phyloP scores from a whole-genome alignment of 768 basidiomycete species.

The Boletus subparvulus region DNA sequence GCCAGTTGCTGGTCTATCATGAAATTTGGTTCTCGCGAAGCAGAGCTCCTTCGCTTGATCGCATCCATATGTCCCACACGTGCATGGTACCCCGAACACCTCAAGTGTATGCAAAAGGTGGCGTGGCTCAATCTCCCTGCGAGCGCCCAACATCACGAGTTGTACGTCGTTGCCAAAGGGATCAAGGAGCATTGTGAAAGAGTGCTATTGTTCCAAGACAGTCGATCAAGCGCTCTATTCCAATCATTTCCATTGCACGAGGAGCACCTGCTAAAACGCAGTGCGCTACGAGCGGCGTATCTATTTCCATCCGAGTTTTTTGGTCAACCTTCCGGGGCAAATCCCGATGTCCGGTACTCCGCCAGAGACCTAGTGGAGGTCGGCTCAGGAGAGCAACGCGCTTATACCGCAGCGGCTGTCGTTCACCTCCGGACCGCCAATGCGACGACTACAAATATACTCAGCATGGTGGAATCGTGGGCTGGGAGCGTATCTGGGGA shows the following conservation, averaged over 20 bases:
- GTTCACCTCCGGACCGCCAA: too few relatives aligned
- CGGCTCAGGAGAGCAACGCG: neutral
- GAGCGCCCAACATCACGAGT: too few relatives aligned
- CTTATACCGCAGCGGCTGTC: too few relatives aligned
- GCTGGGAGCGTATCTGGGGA: too few relatives aligned
- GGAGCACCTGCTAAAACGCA: slow-evolving; percentile 19
- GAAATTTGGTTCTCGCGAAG: slow-evolving; percentile 28
- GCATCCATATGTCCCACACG: too few relatives aligned
- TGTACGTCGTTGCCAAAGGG: too few relatives aligned
- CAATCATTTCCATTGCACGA: neutral
- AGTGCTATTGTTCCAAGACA: too few relatives aligned
- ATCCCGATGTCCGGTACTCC: slow-evolving; percentile 9
- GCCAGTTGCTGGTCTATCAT: slow-evolving; percentile 41
- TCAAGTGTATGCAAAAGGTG: slow-evolving; percentile 13
- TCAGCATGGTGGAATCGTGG: too few relatives aligned
- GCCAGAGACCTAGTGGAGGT: slow-evolving; percentile 7
- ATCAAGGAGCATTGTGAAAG: too few relatives aligned
- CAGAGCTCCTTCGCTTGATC: slow-evolving; percentile 24
- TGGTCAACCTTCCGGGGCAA: neutral
- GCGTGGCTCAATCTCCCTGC: slow-evolving; percentile 7
- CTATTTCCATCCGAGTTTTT: slow-evolving; percentile 16
- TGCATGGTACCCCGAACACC: neutral
- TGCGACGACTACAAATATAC: too few relatives aligned
- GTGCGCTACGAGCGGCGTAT: slow-evolving; percentile 13
- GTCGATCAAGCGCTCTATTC: too few relatives aligned